Conservation (phyloP, 768 basidiomycete genomes). For the Kwoniella sp. region DNA sequence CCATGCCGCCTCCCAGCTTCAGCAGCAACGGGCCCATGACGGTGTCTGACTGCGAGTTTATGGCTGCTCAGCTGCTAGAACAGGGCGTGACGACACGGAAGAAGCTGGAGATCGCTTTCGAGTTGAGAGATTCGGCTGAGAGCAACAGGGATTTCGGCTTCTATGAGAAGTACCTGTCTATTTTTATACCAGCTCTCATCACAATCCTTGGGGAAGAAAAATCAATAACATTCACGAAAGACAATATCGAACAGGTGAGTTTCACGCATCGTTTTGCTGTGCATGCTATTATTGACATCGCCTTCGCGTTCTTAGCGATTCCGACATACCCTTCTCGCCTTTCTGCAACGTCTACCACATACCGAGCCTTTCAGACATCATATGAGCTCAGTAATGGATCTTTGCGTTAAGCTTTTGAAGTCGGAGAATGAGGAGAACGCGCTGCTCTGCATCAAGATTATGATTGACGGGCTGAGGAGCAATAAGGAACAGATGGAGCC, state of each 20-base stretch:
- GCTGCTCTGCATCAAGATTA: conserved; percentile 80
- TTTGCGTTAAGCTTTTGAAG: conserved; percentile 80
- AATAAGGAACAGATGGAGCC: conserved; percentile 63
- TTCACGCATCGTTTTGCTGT: too few species aligned
- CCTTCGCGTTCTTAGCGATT: conserved; percentile 63
- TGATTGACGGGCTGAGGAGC: conserved; percentile 79
- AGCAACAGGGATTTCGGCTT: conserved; percentile 44
- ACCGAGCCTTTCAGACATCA: conserved; percentile 76
- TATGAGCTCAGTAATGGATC: conserved; percentile 68
- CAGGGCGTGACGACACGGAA: conserved; percentile 32
- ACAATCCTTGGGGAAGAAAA: conserved; percentile 45
- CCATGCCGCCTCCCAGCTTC: conserved; percentile 36
- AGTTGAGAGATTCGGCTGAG: conserved; percentile 55
- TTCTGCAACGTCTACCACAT: conserved; percentile 81
- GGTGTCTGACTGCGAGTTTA: conserved; percentile 50
- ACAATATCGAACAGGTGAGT: conserved; percentile 55
- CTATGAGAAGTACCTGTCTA: conserved; percentile 49
- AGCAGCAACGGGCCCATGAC: conserved; percentile 46
- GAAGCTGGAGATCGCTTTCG: conserved; percentile 42
- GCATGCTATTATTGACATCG: neutral
- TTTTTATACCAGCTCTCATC: conserved; percentile 45
- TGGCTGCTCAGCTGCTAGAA: conserved; percentile 51
- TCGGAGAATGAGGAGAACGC: conserved; percentile 97
- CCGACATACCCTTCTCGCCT: conserved; percentile 82
- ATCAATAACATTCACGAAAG: conserved; percentile 58